These are phyloP conservation scores for Plantago coronopus DNA, from an alignment of 305 asterid genomes.

Conservation along the genomic window DNA sequence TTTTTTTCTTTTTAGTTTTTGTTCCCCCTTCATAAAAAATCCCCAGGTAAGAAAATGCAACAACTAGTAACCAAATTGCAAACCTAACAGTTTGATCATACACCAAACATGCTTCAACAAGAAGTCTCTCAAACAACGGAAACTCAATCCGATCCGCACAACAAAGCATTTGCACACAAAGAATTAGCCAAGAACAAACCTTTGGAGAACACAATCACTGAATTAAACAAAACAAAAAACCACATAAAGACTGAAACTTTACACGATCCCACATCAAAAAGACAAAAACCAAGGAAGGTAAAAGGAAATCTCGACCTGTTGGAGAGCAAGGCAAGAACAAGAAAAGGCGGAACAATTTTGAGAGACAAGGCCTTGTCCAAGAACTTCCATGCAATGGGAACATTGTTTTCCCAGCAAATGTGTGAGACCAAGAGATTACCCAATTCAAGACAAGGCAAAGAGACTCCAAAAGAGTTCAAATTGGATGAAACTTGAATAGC, in stretches of 20 bases:
- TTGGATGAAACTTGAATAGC: slow-evolving; percentile 73
- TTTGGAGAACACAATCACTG: not conserved
- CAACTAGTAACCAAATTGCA: too few species aligned
- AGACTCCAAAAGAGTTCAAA: slow-evolving; percentile 59
- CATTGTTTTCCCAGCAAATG: slow-evolving; percentile 94
- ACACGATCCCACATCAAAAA: slow-evolving; percentile 17
- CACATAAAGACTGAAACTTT: slow-evolving; percentile 18
- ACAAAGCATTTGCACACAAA: not conserved
- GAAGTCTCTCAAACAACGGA: not conserved
- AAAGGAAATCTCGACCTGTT: slow-evolving; percentile 39
- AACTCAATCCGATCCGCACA: not conserved
- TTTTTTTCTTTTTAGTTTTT: too few species aligned
- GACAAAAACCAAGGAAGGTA: not conserved
- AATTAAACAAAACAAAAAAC: slow-evolving; percentile 11
- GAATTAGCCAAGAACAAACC: not conserved
- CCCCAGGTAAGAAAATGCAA: too few species aligned
- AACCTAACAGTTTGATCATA: too few species aligned
- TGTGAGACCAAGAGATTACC: slow-evolving; percentile 69
- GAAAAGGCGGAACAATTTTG: slow-evolving; percentile 74
- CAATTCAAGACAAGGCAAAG: slow-evolving; percentile 66
- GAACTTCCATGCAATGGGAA: slow-evolving; percentile 84
- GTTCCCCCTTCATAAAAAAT: too few species aligned
- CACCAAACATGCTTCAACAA: too few species aligned
- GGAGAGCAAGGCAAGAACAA: slow-evolving; percentile 80
- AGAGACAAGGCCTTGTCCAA: slow-evolving; percentile 72